Evolutionary conservation across 208 protist species (phyloP).

Genomic region (Leishmania aethiopica): DNA sequence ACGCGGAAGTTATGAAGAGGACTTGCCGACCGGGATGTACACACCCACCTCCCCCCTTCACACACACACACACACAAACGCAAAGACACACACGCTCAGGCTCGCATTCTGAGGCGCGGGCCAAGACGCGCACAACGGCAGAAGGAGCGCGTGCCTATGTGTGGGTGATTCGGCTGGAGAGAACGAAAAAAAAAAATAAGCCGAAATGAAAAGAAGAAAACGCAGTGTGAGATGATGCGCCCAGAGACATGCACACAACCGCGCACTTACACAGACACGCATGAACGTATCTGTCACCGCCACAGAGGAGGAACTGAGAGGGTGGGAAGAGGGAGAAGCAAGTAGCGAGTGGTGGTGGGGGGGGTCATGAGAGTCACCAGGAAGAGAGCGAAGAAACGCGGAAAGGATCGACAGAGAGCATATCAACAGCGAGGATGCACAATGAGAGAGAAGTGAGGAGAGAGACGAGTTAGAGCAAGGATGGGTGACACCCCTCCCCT

Average conservation of each 20-base stretch:
- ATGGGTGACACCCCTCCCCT: not conserved
- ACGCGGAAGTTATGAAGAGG: not conserved
- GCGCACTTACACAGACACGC: not conserved
- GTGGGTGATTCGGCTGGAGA: not conserved
- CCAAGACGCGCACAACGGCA: not conserved
- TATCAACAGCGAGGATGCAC: not conserved
- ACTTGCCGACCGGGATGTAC: not conserved
- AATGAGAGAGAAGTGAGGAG: not conserved
- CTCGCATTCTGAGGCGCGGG: not conserved
- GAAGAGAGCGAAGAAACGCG: not conserved
- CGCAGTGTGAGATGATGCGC: not conserved
- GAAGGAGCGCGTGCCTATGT: not conserved
- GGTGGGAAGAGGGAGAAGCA: not conserved
- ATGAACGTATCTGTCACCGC: no score
- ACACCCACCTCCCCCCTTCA: not conserved
- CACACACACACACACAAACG: not conserved
- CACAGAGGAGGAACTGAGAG: not conserved
- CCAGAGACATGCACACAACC: not conserved
- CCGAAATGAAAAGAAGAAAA: not conserved
- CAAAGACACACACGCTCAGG: not conserved
- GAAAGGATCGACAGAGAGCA: not conserved
- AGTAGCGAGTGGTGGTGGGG: not conserved
- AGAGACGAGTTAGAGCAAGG: slow-evolving; percentile 23
- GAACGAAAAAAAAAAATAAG: not conserved
- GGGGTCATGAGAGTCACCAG: not conserved